Evolutionary conservation across 2,329 filamentous ascomycete genomes (phyloP).

Genomic region (Thielaviopsis punctulata): DNA sequence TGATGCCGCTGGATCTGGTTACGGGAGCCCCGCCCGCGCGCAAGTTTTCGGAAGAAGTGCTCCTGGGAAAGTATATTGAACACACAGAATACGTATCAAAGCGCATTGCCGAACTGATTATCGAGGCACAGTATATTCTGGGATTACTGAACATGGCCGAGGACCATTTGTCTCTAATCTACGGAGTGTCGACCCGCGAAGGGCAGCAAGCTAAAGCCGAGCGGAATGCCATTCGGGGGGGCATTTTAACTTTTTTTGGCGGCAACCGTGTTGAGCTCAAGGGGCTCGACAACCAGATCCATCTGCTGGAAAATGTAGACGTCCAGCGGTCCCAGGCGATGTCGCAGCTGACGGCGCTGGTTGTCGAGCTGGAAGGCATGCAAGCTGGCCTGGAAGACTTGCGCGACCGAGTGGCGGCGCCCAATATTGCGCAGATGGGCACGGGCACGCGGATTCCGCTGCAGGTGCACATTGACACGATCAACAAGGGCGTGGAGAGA

Average conservation of each 20-base stretch:
- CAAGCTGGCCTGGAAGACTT: conserved; percentile 53
- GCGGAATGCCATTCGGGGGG: conserved; percentile 49
- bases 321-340: conserved; percentile 48
- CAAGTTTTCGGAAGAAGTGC: conserved; percentile 35
- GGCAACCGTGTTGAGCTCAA: conserved; percentile 44
- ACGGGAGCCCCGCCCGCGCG: conserved; percentile 1
- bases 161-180: conserved; percentile 50
- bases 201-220: conserved; percentile 38
- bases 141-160: conserved; percentile 50
- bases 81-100: conserved; percentile 55
- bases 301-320: conserved; percentile 47
- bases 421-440: conserved; percentile 37
- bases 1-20: conserved; percentile 8
- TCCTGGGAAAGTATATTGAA: conserved; percentile 58
- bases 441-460: conserved; percentile 36
- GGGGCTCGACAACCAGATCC: conserved; percentile 45
- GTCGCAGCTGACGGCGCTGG: conserved; percentile 48
- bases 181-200: conserved; percentile 49
- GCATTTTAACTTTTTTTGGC: conserved; percentile 59
- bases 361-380: conserved; percentile 60
- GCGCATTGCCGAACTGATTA: conserved; percentile 49
- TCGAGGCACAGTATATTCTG: conserved; percentile 52
- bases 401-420: conserved; percentile 50
- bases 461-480: conserved; percentile 57
- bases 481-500: conserved; percentile 54